Conservation (phyloP, 1,284 basidiomycete genomes). For the Ganoderma sp. region DNA sequence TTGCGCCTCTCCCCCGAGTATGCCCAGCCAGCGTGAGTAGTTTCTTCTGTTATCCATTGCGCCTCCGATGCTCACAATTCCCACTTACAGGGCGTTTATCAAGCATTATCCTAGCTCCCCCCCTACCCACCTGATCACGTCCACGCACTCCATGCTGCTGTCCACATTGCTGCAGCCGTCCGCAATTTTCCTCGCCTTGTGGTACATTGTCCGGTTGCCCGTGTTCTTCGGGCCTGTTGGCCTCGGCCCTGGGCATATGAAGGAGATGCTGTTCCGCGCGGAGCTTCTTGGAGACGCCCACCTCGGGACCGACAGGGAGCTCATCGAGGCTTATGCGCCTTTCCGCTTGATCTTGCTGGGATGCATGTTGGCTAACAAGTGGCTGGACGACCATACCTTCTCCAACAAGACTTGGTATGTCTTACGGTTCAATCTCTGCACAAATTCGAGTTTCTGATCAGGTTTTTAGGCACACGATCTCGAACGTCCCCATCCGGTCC, state of each 20-base stretch:
- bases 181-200: constrained; percentile 77
- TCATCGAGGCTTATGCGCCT: constrained; percentile 60
- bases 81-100: constrained; percentile 38
- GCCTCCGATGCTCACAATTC: constrained; percentile 21
- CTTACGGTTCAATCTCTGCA: constrained; percentile 9
- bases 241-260: constrained; percentile 48
- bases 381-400: constrained; percentile 92
- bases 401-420: constrained; percentile 90
- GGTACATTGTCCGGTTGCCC: constrained; percentile 83
- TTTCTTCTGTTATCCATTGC: not conserved
- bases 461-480: constrained; percentile 72
- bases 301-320: constrained; percentile 54
- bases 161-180: constrained; percentile 84
- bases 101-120: constrained; percentile 53
- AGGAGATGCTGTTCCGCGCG: constrained; percentile 66
- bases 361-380: constrained; percentile 89
- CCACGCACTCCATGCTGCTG: constrained; percentile 72
- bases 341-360: constrained; percentile 83
- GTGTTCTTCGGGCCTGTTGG: constrained; percentile 57
- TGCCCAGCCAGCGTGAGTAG: constrained; percentile 40
- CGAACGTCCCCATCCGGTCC: constrained; percentile 68
- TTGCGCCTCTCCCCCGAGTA: constrained; percentile 56
- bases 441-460: constrained; percentile 2
- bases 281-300: constrained; percentile 61
- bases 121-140: constrained; percentile 61